These are phyloP conservation scores for Colletotrichum sp. DNA, from an alignment of 2,329 filamentous ascomycete genomes.

Conservation along the genomic window DNA sequence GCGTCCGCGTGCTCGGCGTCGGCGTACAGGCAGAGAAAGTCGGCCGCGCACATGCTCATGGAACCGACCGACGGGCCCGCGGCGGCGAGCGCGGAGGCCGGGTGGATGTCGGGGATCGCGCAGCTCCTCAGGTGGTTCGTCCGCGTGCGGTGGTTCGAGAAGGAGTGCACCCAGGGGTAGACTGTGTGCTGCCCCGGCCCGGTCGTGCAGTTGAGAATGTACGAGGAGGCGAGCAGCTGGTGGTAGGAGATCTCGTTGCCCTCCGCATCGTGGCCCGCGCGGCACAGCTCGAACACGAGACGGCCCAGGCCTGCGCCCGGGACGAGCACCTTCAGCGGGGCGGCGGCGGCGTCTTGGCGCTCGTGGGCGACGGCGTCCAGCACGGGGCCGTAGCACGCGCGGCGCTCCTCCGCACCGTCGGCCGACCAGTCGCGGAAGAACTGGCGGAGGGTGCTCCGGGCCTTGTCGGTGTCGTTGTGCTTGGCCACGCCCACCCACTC, in stretches of 20 bases:
- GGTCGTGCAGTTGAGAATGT: slow-evolving; percentile 73
- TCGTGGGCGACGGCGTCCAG: slow-evolving; percentile 63
- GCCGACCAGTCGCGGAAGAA: slow-evolving; percentile 94
- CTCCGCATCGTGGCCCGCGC: slow-evolving; percentile 75
- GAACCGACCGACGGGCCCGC: slow-evolving; percentile 50
- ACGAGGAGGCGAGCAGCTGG: slow-evolving; percentile 84
- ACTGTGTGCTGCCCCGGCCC: slow-evolving; percentile 70
- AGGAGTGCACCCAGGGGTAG: slow-evolving; percentile 85
- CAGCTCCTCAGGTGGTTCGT: slow-evolving; percentile 77
- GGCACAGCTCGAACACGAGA: slow-evolving; percentile 85
- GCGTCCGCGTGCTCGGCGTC: slow-evolving; percentile 61
- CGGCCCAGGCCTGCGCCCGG: slow-evolving; percentile 90
- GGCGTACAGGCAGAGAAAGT: slow-evolving; percentile 88
- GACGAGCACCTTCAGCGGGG: slow-evolving; percentile 72
- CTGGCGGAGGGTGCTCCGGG: slow-evolving; percentile 88
- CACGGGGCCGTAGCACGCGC: slow-evolving; percentile 79
- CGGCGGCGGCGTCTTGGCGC: neutral
- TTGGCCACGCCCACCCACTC: slow-evolving; percentile 77
- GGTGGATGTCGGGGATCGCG: slow-evolving; percentile 81
- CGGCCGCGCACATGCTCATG: slow-evolving; percentile 93
- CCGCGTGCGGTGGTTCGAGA: slow-evolving; percentile 83
- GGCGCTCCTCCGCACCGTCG: slow-evolving; percentile 76
- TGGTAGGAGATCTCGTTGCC: slow-evolving; percentile 98
- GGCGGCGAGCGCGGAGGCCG: slow-evolving; percentile 58
- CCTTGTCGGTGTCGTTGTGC: slow-evolving; percentile 83